These are phyloP conservation scores for Yarrowia deformans DNA, from an alignment of 805 yeast species.

Conservation along the genomic window DNA sequence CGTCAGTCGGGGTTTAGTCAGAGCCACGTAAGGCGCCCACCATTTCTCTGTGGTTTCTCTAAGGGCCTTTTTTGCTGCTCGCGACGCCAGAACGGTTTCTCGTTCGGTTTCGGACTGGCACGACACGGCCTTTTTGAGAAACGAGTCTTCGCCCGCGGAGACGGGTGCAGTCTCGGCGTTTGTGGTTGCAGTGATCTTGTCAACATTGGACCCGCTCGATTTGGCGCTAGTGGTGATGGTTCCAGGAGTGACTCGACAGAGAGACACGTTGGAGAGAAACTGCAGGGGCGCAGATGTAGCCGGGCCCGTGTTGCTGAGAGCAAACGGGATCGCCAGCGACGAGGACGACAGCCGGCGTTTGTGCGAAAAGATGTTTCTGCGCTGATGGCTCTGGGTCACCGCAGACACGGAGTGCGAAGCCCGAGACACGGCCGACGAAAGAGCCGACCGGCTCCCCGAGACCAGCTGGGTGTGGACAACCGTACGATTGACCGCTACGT, in stretches of 20 bases:
- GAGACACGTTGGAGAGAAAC: constrained; percentile 23
- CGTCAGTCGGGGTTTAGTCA: constrained; percentile 91
- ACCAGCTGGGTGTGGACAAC: constrained; percentile 20
- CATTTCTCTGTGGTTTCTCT: constrained; percentile 6
- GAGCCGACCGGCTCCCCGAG: constrained; percentile 25
- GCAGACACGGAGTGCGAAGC: not conserved
- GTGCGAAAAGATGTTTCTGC: constrained; percentile 16
- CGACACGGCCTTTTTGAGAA: constrained; percentile 27
- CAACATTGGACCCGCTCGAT: not conserved
- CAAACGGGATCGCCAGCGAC: constrained; percentile 23
- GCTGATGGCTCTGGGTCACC: not conserved
- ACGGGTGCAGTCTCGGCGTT: not conserved
- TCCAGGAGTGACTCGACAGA: constrained; percentile 18
- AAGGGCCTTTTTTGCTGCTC: constrained; percentile 32
- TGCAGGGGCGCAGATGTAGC: constrained; percentile 3
- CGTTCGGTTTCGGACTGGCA: constrained; percentile 34
- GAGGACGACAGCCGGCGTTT: constrained; percentile 31
- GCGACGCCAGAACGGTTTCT: constrained; percentile 17
- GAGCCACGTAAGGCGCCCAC: constrained; percentile 60
- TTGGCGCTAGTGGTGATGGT: constrained; percentile 19
- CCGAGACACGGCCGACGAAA: constrained; percentile 3
- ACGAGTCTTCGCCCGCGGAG: not conserved
- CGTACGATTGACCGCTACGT: constrained; percentile 35
- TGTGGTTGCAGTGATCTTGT: not conserved
- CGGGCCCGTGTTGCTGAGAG: constrained; percentile 8